Evolutionary conservation across 1,284 basidiomycete species (phyloP).

Genomic region (Ganoderma sp.): DNA sequence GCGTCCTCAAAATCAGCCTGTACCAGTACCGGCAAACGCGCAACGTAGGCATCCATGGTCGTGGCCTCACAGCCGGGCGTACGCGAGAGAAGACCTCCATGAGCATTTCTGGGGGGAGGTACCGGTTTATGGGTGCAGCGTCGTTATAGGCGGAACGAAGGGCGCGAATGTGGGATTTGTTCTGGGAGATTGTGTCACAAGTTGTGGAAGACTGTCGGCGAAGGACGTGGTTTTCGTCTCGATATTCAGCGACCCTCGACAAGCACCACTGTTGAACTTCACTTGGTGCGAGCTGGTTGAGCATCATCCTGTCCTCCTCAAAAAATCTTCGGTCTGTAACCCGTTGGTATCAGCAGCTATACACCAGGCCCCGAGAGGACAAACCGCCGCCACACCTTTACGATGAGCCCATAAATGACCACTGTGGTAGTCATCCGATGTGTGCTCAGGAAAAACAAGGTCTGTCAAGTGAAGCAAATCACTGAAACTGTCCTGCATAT

Average conservation of each 20-base stretch:
- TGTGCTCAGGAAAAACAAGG: too few species aligned
- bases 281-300: neutral
- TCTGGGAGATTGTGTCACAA: neutral
- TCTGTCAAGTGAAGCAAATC: too few species aligned
- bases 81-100: conserved; percentile 9
- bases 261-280: conserved; percentile 1
- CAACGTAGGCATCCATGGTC: neutral
- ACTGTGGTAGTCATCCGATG: neutral
- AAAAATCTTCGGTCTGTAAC: too few species aligned
- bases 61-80: neutral
- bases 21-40: conserved; percentile 3
- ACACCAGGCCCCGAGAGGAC: too few species aligned
- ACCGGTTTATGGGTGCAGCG: neutral
- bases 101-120: conserved; percentile 6
- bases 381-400: too few species aligned
- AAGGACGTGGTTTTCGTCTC: neutral
- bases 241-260: neutral
- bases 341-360: too few species aligned
- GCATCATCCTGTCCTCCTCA: neutral
- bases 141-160: conserved; percentile 5
- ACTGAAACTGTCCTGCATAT: too few species aligned
- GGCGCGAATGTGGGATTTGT: conserved; percentile 1
- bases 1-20: neutral
- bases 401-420: too few species aligned
- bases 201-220: neutral